Percentiles rank a stretch among this genome's conserved stretches.
Conservation (phyloP, 371 early-diverging fungal genomes). For the Mortierella sp. region DNA sequence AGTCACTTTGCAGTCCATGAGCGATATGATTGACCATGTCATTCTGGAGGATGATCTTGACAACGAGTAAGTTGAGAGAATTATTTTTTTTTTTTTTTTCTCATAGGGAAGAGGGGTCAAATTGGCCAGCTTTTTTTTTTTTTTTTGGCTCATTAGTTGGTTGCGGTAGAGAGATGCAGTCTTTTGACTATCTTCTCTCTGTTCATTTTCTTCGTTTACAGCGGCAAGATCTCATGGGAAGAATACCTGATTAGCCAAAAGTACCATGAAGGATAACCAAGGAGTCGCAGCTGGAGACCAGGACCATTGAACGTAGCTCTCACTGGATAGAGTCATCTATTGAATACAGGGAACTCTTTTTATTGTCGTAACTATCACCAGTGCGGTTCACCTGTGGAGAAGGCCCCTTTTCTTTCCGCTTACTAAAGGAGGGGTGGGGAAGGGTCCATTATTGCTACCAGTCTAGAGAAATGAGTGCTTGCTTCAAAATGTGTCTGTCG, state of each 20-base stretch:
- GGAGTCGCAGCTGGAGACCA: not conserved
- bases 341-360: too few relatives aligned
- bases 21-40: constrained; percentile 70
- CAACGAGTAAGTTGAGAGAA: constrained; percentile 57
- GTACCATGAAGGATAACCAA: constrained; percentile 59
- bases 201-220: constrained; percentile 25
- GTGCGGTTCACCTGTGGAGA: too few relatives aligned
- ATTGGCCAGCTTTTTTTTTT: not conserved
- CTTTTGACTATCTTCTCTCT: not conserved
- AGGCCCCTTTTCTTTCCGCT: too few relatives aligned
- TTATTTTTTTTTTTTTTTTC: not conserved
- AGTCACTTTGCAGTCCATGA: constrained; percentile 51
- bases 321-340: too few relatives aligned
- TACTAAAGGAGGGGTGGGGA: too few relatives aligned
- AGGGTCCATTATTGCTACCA: too few relatives aligned
- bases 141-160: not conserved
- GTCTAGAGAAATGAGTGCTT: too few relatives aligned
- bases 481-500: too few relatives aligned
- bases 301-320: constrained; percentile 3
- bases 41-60: constrained; percentile 71
- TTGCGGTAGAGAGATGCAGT: not conserved
- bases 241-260: constrained; percentile 76
- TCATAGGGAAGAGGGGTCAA: not conserved
- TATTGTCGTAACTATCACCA: too few relatives aligned
- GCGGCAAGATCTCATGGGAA: constrained; percentile 78